Conservation (phyloP, 2,329 filamentous ascomycete species). For the Monilinia fructicola region DNA sequence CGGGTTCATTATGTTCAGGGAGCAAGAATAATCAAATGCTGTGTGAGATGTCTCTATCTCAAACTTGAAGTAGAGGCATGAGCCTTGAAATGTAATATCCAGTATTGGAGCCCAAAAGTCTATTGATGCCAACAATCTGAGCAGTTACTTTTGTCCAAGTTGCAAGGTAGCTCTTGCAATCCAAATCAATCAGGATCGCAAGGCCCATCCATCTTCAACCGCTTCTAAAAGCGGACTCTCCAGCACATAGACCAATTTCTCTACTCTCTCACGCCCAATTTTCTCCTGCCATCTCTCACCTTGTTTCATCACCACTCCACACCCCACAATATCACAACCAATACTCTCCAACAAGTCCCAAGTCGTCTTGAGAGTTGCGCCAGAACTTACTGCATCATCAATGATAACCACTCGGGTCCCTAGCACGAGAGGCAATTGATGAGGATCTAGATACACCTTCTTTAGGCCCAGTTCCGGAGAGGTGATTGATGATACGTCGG, state of each 20-base stretch:
- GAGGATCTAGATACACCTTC: conserved; percentile 35
- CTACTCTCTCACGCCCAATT: conserved; percentile 28
- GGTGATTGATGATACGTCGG: conserved; percentile 35
- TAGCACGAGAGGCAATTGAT: conserved; percentile 31
- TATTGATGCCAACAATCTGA: not conserved
- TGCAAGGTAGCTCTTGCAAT: not conserved
- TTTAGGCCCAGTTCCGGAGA: conserved; percentile 31
- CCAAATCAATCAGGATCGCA: not conserved
- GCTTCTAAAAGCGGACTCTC: conserved; percentile 34
- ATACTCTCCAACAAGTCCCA: conserved; percentile 37
- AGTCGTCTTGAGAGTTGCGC: conserved; percentile 33
- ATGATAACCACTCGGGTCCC: conserved; percentile 33
- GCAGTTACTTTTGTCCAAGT: not conserved
- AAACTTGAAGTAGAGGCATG: too few species aligned
- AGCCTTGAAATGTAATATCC: too few species aligned
- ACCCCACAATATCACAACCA: conserved; percentile 29
- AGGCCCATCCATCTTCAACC: conserved; percentile 34
- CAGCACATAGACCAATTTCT: conserved; percentile 32
- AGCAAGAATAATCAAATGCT: not conserved
- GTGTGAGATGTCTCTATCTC: not conserved
- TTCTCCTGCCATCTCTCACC: conserved; percentile 31
- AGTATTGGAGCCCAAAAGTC: too few species aligned
- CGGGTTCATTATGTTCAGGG: not conserved
- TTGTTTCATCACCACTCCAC: conserved; percentile 38
- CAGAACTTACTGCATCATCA: conserved; percentile 38